Percentiles rank a stretch among this genome's conserved stretches.
Evolutionary conservation across 331 rosid genomes (phyloP).

Genomic region (Prunus yedoensis): DNA sequence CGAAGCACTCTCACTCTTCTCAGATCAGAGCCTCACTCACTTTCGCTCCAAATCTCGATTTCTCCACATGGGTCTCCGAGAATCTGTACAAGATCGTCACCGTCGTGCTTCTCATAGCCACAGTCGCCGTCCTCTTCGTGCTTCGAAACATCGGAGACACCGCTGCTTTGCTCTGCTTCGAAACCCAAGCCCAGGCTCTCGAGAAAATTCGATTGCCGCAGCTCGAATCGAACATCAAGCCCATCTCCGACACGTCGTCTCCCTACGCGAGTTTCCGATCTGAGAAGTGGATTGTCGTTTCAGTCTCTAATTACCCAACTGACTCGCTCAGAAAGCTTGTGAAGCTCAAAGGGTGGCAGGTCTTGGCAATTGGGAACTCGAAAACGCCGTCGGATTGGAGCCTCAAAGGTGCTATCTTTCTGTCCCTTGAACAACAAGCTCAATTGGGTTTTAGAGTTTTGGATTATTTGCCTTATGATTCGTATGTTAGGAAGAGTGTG

Average conservation of each 20-base stretch:
- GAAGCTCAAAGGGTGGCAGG: constrained; percentile 87
- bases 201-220: constrained; percentile 73
- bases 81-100: constrained; percentile 63
- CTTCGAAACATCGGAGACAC: constrained; percentile 83
- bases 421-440: constrained; percentile 79
- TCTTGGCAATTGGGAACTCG: constrained; percentile 73
- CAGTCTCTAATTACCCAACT: constrained; percentile 66
- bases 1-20: constrained; percentile 31
- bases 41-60: constrained; percentile 61
- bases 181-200: constrained; percentile 52
- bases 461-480: constrained; percentile 81
- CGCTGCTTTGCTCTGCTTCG: constrained; percentile 87
- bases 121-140: constrained; percentile 72
- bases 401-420: constrained; percentile 82
- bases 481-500: constrained; percentile 82
- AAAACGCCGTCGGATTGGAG: constrained; percentile 85
- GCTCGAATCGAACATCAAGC: constrained; percentile 50
- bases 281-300: constrained; percentile 81
- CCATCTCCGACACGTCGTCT: constrained; percentile 52
- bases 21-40: constrained; percentile 36
- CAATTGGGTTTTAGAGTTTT: constrained; percentile 80
- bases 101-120: constrained; percentile 44
- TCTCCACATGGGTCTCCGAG: constrained; percentile 77
- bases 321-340: constrained; percentile 66
- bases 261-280: constrained; percentile 61